These are phyloP conservation scores for Benincasa hispida DNA, from an alignment of 306 rosid species.

Conservation along the genomic window DNA sequence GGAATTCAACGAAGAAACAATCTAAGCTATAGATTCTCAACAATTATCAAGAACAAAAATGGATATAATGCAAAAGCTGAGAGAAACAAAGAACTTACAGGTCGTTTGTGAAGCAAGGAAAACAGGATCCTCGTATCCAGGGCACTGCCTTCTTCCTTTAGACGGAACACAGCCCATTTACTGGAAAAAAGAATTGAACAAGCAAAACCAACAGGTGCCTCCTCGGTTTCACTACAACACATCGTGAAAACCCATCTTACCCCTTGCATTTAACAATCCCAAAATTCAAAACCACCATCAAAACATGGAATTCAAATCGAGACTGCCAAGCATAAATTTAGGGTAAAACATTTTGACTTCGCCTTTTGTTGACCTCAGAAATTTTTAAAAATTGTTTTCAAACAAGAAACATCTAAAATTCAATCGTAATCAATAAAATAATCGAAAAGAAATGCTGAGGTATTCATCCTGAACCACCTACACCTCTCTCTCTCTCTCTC, in stretches of 20 bases:
- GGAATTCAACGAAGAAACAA: not conserved
- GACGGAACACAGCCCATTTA: constrained; percentile 80
- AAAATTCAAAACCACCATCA: not conserved
- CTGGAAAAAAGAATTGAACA: constrained; percentile 7
- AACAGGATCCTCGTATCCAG: constrained; percentile 41
- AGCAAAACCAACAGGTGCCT: not conserved
- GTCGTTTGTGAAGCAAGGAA: constrained; percentile 68
- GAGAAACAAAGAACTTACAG: constrained; percentile 37
- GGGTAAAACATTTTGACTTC: not conserved
- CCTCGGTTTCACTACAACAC: not conserved
- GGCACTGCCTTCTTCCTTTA: constrained; percentile 27
- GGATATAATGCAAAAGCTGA: not conserved
- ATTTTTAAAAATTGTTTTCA: not conserved
- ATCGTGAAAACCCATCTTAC: not conserved
- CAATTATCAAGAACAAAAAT: not conserved
- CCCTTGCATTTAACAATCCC: not conserved
- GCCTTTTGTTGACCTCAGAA: not conserved
- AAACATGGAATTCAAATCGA: not conserved
- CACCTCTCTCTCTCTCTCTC: not conserved
- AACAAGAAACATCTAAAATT: not conserved
- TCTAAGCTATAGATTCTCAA: not conserved
- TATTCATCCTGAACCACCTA: not conserved
- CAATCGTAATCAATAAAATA: not conserved
- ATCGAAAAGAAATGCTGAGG: not conserved
- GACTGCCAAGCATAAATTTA: not conserved